A percentile compares a stretch with the other conserved stretches of the same genome.
phyloP scores from a whole-genome alignment of 176 grass and related monocot genomes.

The Aegilops umbellulata region DNA sequence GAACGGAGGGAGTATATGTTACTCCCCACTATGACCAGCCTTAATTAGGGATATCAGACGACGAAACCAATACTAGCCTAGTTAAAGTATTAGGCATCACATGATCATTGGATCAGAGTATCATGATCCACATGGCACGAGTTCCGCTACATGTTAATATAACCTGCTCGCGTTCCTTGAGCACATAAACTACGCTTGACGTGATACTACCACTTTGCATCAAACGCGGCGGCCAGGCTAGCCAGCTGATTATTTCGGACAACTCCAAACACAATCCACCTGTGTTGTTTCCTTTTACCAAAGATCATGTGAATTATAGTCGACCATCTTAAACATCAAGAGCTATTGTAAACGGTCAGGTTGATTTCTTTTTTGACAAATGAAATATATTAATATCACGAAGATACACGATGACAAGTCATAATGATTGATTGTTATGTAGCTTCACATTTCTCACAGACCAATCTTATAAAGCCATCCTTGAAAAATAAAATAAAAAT shows the following conservation, averaged over 20 bases:
- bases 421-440: no score
- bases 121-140: not conserved
- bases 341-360: no score
- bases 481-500: no score
- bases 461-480: no score
- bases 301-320: no score
- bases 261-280: not conserved
- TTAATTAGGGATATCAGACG: not conserved
- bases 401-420: no score
- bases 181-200: not conserved
- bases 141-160: not conserved
- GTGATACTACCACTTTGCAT: not conserved
- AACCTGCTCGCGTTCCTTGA: not conserved
- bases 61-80: not conserved
- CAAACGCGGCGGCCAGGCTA: not conserved
- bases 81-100: not conserved
- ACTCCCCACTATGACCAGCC: no score
- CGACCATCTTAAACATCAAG: no score
- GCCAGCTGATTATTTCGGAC: not conserved
- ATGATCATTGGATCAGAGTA: not conserved
- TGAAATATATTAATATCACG: no score
- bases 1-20: no score
- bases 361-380: no score
- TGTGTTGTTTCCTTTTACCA: not conserved
- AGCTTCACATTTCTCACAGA: no score